Evolutionary conservation across 179 eudicot genomes (phyloP).

Genomic region (Silene noctiflora): DNA sequence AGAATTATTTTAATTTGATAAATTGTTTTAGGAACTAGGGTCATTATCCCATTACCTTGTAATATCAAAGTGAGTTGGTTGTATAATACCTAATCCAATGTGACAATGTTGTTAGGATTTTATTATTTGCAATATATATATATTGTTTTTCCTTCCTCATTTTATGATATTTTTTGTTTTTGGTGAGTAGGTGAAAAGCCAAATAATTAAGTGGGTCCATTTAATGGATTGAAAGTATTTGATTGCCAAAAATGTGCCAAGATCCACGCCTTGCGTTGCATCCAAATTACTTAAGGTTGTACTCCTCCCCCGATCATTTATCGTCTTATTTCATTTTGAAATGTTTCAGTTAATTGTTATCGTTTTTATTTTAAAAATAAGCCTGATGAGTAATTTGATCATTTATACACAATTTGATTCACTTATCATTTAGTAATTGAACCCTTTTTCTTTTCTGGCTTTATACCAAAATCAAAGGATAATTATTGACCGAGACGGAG

Average conservation of each 20-base stretch:
- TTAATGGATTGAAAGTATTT: not conserved
- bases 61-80: not conserved
- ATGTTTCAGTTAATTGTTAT: too few species aligned
- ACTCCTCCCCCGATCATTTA: too few species aligned
- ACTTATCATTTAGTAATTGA: too few species aligned
- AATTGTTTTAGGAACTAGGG: not conserved
- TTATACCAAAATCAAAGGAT: too few species aligned
- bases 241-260: slow-evolving; percentile 1
- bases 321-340: too few species aligned
- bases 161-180: not conserved
- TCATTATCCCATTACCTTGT: not conserved
- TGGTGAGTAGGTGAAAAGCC: not conserved
- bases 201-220: not conserved
- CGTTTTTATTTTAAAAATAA: too few species aligned
- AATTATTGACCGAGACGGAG: too few species aligned
- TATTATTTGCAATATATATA: not conserved
- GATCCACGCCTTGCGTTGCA: slow-evolving; percentile 25
- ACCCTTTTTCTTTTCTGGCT: too few species aligned
- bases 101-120: not conserved
- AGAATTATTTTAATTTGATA: too few species aligned
- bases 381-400: too few species aligned
- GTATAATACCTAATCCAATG: not conserved
- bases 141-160: not conserved
- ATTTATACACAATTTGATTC: too few species aligned
- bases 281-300: not conserved